Conservation (phyloP, 225 moss, liverwort and hornwort species). For the Pseudisothecium myosuroides region DNA sequence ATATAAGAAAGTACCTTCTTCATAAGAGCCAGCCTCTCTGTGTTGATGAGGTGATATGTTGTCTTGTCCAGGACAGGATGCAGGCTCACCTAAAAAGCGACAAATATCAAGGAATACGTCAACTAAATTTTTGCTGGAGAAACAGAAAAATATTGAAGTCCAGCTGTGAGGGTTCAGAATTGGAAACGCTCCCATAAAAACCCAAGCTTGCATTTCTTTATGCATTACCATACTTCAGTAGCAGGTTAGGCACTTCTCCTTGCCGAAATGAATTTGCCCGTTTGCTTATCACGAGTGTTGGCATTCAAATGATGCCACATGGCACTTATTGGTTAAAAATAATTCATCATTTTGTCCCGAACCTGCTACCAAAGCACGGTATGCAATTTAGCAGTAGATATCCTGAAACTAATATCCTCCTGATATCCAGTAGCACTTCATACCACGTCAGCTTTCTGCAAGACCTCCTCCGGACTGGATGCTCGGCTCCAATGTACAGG, state of each 20-base stretch:
- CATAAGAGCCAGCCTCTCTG: slow-evolving; percentile 69
- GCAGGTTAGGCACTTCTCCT: neutral
- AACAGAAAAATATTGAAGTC: neutral
- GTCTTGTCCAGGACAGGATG: slow-evolving; percentile 94
- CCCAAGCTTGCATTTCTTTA: neutral
- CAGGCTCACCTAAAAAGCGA: slow-evolving; percentile 57
- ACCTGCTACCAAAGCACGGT: neutral
- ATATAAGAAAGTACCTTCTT: slow-evolving; percentile 42
- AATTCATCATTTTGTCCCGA: neutral
- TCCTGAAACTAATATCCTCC: neutral
- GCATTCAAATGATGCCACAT: neutral
- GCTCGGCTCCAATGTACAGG: slow-evolving; percentile 84
- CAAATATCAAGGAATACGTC: neutral
- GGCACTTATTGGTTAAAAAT: neutral
- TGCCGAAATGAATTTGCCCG: neutral
- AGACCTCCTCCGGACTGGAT: slow-evolving; percentile 61
- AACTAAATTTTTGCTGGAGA: neutral
- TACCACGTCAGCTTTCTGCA: slow-evolving; percentile 97
- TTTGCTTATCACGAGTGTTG: neutral
- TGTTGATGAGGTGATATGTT: slow-evolving; percentile 90
- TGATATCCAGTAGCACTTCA: neutral
- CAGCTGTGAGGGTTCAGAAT: neutral
- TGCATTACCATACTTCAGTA: neutral
- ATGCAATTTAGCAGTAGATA: neutral
- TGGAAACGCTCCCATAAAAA: neutral